A percentile compares a stretch with the other conserved stretches of the same genome.
These are phyloP conservation scores for Arctium lappa DNA, from an alignment of 129 eudicot genomes.

Conservation along the genomic window DNA sequence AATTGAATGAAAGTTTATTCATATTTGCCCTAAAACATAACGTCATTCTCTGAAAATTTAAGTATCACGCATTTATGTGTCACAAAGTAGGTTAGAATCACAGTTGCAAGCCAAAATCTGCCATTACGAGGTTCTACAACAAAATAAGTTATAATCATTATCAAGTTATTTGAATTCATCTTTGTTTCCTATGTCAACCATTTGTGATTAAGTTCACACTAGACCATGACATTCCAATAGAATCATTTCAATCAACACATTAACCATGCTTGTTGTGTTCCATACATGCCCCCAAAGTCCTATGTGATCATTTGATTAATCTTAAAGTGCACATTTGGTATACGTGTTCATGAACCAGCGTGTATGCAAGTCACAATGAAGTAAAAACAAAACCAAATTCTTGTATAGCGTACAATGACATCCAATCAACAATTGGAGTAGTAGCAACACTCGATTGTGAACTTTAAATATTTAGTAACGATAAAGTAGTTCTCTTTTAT, in stretches of 20 bases:
- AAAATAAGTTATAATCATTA: background rate
- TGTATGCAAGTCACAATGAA: too few relatives aligned
- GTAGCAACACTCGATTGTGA: too few relatives aligned
- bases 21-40: background rate
- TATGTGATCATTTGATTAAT: background rate
- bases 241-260: background rate
- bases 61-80: background rate
- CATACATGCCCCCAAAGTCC: background rate
- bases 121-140: background rate
- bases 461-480: too few relatives aligned
- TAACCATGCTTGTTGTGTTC: background rate
- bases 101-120: background rate
- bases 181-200: background rate
- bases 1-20: background rate
- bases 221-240: background rate
- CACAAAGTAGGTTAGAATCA: background rate
- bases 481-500: too few relatives aligned
- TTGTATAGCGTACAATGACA: too few relatives aligned
- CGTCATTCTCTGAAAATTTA: background rate
- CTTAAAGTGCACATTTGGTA: background rate
- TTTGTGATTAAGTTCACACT: background rate
- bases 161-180: background rate
- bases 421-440: too few relatives aligned
- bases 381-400: too few relatives aligned
- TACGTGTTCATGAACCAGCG: too few relatives aligned